Evolutionary conservation across 2,329 filamentous ascomycete genomes (phyloP).

Genomic region (Chrysosporium keratinophilum): DNA sequence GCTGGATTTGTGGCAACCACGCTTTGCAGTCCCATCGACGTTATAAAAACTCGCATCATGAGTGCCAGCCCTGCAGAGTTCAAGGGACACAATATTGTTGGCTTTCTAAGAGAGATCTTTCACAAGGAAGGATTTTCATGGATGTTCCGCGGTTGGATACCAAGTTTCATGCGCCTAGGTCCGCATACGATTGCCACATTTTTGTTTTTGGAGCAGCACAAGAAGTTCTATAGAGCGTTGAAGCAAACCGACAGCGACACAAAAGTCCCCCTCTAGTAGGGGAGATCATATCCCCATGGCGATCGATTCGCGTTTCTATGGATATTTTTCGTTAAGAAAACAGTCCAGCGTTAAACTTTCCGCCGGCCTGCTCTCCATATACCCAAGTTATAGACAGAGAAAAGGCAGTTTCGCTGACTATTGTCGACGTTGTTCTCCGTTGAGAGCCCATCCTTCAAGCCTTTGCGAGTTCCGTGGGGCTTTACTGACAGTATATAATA

Average conservation of each 20-base stretch:
- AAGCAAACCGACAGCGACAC: slow-evolving; percentile 28
- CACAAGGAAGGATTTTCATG: slow-evolving; percentile 50
- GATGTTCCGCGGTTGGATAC: slow-evolving; percentile 59
- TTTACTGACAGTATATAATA: background rate
- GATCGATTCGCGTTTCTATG: too few species aligned
- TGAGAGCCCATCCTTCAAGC: background rate
- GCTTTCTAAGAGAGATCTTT: slow-evolving; percentile 45
- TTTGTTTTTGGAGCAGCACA: slow-evolving; percentile 57
- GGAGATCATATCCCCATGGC: too few species aligned
- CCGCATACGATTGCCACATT: slow-evolving; percentile 58
- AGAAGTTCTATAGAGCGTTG: slow-evolving; percentile 48
- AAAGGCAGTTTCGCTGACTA: background rate
- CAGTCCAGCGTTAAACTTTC: too few species aligned
- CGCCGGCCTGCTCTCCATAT: background rate
- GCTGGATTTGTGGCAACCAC: slow-evolving; percentile 58
- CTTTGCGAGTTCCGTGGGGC: too few species aligned
- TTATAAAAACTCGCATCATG: slow-evolving; percentile 59
- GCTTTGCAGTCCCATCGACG: slow-evolving; percentile 56
- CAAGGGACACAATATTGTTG: slow-evolving; percentile 37
- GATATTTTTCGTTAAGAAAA: too few species aligned
- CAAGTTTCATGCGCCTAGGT: slow-evolving; percentile 55
- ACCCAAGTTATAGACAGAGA: background rate
- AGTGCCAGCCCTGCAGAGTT: slow-evolving; percentile 38
- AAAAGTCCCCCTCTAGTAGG: slow-evolving; percentile 44
- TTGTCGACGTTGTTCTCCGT: background rate